Evolutionary conservation across 1,284 basidiomycete genomes (phyloP).

Genomic region (Puccinia hordei): DNA sequence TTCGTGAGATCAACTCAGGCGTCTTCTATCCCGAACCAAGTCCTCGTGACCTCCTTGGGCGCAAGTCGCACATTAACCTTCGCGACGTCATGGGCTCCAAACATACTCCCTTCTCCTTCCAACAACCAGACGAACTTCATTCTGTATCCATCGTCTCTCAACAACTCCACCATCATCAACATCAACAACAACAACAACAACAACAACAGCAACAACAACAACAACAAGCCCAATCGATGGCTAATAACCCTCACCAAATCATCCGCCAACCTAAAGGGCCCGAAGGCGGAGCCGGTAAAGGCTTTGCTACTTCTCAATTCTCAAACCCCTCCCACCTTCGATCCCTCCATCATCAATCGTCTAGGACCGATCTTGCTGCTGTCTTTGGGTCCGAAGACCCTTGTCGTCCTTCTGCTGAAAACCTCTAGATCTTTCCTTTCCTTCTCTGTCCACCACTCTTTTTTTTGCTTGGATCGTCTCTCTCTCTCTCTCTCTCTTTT

Average conservation of each 20-base stretch:
- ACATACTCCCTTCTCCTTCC: not conserved
- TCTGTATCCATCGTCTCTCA: not conserved
- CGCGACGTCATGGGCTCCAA: not conserved
- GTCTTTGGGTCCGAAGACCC: not conserved
- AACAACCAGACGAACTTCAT: not conserved
- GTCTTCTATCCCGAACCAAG: slow-evolving; percentile 32
- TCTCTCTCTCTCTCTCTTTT: no score
- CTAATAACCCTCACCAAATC: slow-evolving; percentile 27
- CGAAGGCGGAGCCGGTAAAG: slow-evolving; percentile 33
- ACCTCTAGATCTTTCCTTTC: not conserved
- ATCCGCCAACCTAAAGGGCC: slow-evolving; percentile 46
- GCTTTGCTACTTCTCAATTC: slow-evolving; percentile 1
- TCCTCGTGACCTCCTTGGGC: not conserved
- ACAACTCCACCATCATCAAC: not conserved
- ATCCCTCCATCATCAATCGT: slow-evolving; percentile 1
- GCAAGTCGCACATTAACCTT: slow-evolving; percentile 34
- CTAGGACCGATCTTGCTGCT: not conserved
- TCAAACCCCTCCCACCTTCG: not conserved
- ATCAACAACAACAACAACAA: not conserved
- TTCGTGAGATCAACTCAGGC: slow-evolving; percentile 35
- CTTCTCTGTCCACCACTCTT: no score
- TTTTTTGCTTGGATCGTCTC: not conserved
- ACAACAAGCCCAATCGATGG: not conserved
- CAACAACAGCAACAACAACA: not conserved
- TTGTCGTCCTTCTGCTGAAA: not conserved